Conservation (phyloP, 1,139 yeast species). For the Scheffersomyces titani region DNA sequence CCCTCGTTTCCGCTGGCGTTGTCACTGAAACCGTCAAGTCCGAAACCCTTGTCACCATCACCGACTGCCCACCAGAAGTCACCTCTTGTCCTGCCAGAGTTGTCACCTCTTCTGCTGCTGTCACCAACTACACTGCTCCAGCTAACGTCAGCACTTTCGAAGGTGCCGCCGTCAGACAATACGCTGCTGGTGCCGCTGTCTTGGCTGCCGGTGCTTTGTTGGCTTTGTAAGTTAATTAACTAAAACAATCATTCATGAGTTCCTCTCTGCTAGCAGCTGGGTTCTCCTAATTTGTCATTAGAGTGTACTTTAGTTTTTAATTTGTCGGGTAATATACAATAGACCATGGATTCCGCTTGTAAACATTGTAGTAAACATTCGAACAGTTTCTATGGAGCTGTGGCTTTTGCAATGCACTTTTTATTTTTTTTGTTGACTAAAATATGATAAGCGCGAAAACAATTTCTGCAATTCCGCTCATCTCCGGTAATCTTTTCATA, state of each 20-base stretch:
- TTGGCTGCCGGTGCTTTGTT: constrained; percentile 37
- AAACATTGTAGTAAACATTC: not conserved
- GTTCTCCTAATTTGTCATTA: not conserved
- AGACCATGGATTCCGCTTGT: not conserved
- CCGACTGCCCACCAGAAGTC: constrained; percentile 24
- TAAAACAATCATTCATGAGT: constrained; percentile 5
- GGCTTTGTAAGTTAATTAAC: constrained; percentile 25
- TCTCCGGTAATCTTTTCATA: not conserved
- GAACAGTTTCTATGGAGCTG: not conserved
- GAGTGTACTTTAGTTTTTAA: not conserved
- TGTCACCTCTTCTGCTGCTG: constrained; percentile 19
- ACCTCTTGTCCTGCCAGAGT: constrained; percentile 26
- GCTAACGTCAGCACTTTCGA: constrained; percentile 22
- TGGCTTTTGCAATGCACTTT: not conserved
- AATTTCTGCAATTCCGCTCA: not conserved
- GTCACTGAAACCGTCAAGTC: constrained; percentile 19
- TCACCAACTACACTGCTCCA: constrained; percentile 19
- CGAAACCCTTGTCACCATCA: constrained; percentile 27
- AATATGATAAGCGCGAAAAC: not conserved
- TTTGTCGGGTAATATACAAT: not conserved
- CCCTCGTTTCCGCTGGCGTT: constrained; percentile 22
- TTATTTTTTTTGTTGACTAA: not conserved
- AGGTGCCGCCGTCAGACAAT: constrained; percentile 24
- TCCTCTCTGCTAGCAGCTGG: not conserved
- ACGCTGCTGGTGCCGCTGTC: constrained; percentile 28